Percentiles rank a stretch among this genome's conserved stretches.
phyloP scores from a whole-genome alignment of 2,329 filamentous ascomycete species.

The Curvularia sp. region DNA sequence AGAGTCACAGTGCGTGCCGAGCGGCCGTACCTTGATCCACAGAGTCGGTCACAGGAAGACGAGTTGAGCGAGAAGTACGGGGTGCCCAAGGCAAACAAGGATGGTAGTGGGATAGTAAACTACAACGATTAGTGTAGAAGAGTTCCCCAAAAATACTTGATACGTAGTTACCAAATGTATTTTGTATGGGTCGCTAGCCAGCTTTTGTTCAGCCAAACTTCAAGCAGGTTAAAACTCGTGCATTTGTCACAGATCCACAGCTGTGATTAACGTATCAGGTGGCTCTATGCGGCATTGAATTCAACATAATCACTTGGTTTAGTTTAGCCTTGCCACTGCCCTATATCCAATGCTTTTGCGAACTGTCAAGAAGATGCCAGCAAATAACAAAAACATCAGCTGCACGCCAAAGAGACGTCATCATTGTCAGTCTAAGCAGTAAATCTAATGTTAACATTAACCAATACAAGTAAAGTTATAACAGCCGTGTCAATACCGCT shows the following conservation, averaged over 20 bases:
- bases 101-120: constrained; percentile 62
- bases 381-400: neutral
- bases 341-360: no score
- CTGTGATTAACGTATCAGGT: no score
- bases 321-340: no score
- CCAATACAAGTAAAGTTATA: constrained; percentile 6
- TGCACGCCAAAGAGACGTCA: neutral
- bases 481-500: neutral
- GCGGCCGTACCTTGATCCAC: constrained; percentile 53
- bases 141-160: no score
- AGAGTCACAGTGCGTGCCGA: constrained; percentile 58
- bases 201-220: no score
- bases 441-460: constrained; percentile 8
- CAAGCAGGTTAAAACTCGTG: no score
- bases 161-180: no score
- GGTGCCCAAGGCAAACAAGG: constrained; percentile 61
- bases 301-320: no score
- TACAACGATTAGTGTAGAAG: constrained; percentile 59
- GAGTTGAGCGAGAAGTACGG: constrained; percentile 58
- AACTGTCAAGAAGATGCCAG: neutral
- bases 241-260: no score
- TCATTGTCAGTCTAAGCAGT: constrained; percentile 10
- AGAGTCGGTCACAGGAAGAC: constrained; percentile 62
- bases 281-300: no score
- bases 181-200: no score